Evolutionary conservation across 2,329 filamentous ascomycete genomes (phyloP).

Genomic region (Bimuria novae-zelandiae): DNA sequence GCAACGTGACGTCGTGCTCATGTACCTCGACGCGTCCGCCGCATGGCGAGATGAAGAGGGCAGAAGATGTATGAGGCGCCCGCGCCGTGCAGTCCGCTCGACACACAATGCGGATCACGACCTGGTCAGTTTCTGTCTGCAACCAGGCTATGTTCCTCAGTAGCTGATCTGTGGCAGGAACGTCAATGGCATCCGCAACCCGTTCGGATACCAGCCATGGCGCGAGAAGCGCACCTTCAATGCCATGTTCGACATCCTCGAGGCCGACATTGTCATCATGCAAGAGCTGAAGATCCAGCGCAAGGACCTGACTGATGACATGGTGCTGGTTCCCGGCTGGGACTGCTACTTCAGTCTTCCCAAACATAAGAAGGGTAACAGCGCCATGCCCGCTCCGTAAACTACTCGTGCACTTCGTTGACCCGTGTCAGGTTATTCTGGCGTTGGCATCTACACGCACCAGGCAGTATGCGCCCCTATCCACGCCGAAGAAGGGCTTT

Average conservation of each 20-base stretch:
- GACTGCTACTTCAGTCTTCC: conserved; percentile 95
- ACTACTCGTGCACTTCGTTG: conserved; percentile 4
- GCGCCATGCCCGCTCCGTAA: neutral
- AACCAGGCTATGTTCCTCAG: too few species aligned
- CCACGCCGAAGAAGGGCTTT: conserved; percentile 90
- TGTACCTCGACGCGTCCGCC: neutral
- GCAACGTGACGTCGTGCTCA: conserved; percentile 4
- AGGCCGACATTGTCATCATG: conserved; percentile 91
- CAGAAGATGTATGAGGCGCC: neutral
- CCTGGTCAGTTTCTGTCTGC: neutral
- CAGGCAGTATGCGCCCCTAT: conserved; percentile 84
- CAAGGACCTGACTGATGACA: conserved; percentile 90
- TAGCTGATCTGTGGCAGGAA: conserved; percentile 65
- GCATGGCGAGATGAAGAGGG: neutral
- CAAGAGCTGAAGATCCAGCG: conserved; percentile 96
- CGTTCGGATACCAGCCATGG: conserved; percentile 60
- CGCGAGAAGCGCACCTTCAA: conserved; percentile 52
- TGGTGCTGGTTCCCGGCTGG: conserved; percentile 94
- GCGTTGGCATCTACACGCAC: conserved; percentile 93
- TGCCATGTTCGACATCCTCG: conserved; percentile 91
- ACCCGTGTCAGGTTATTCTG: conserved; percentile 75
- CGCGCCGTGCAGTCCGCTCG: too few species aligned
- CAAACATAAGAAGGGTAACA: conserved; percentile 85
- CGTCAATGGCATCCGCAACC: conserved; percentile 60
- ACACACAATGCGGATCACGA: neutral